Percentiles rank a stretch among this genome's conserved stretches.
These are phyloP conservation scores for Saccharum hybrid DNA, from an alignment of 202 grass and related monocot genomes.

Conservation along the genomic window DNA sequence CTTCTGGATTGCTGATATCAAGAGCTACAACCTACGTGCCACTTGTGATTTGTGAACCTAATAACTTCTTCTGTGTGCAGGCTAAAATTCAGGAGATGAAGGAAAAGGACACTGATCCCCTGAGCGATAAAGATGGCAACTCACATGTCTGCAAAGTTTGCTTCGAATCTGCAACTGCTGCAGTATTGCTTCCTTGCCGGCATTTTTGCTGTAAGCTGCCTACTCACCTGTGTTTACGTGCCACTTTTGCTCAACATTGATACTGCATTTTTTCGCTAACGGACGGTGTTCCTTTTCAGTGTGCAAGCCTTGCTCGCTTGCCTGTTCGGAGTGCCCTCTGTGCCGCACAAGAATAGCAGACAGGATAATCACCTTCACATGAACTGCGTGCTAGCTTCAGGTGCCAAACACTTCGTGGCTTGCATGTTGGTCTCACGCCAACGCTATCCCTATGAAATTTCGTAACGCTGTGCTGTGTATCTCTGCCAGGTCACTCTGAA, in stretches of 20 bases:
- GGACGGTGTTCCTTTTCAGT: slow-evolving; percentile 57
- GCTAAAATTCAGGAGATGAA: slow-evolving; percentile 99
- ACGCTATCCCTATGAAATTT: slow-evolving; percentile 18
- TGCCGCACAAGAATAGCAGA: slow-evolving; percentile 89
- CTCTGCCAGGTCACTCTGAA: slow-evolving; percentile 58
- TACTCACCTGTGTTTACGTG: slow-evolving; percentile 3
- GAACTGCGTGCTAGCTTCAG: slow-evolving; percentile 54
- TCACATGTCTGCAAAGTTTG: slow-evolving; percentile 99
- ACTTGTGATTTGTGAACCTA: background rate
- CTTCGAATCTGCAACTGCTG: slow-evolving; percentile 80
- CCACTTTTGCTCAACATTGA: background rate
- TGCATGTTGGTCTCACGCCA: background rate
- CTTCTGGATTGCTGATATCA: slow-evolving; percentile 6
- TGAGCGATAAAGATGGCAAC: slow-evolving; percentile 68
- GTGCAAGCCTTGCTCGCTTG: slow-evolving; percentile 97
- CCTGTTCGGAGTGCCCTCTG: slow-evolving; percentile 93
- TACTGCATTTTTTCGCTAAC: slow-evolving; percentile 16
- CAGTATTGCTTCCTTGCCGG: slow-evolving; percentile 94
- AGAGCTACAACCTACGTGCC: background rate
- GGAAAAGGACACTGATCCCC: slow-evolving; percentile 74
- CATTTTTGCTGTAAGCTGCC: slow-evolving; percentile 94
- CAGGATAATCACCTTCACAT: slow-evolving; percentile 97
- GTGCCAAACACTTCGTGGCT: slow-evolving; percentile 34
- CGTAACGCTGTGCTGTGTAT: slow-evolving; percentile 18
- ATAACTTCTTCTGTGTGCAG: slow-evolving; percentile 53